phyloP scores from a whole-genome alignment of 2,329 filamentous ascomycete genomes.

The Alternaria consortialis region DNA sequence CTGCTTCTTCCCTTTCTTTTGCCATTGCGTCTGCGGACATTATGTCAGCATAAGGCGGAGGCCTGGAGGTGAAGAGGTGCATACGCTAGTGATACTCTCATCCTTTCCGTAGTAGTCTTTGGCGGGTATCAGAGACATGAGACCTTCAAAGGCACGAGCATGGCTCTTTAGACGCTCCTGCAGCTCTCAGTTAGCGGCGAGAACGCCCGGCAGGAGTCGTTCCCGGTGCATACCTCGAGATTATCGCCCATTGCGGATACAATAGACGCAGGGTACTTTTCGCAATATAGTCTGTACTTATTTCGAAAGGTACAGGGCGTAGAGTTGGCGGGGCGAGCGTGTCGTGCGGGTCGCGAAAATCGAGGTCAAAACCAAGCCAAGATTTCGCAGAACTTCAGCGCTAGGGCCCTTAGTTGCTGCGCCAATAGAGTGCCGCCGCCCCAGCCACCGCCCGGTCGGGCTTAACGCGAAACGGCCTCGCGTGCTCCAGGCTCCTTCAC shows the following conservation, averaged over 20 bases:
- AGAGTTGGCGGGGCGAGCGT: constrained; percentile 24
- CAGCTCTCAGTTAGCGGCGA: constrained; percentile 39
- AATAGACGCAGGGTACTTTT: not conserved
- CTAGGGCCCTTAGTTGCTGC: constrained; percentile 22
- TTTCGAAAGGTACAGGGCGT: constrained; percentile 9
- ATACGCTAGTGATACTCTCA: constrained; percentile 69
- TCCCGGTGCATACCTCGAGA: constrained; percentile 50
- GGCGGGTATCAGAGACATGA: constrained; percentile 87
- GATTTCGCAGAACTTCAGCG: constrained; percentile 34
- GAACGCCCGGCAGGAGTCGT: constrained; percentile 30
- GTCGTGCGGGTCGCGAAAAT: constrained; percentile 40
- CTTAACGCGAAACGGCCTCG: constrained; percentile 12
- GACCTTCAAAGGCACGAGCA: constrained; percentile 82
- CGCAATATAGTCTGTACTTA: not conserved
- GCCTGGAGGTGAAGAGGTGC: constrained; percentile 50
- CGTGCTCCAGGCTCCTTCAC: constrained; percentile 20
- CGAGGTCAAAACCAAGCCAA: constrained; percentile 32
- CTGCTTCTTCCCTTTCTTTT: constrained; percentile 87
- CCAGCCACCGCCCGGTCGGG: constrained; percentile 4
- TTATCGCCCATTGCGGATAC: constrained; percentile 50
- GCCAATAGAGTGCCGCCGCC: constrained; percentile 18
- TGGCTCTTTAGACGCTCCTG: constrained; percentile 65
- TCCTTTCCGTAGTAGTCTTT: constrained; percentile 92
- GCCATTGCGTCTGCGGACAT: constrained; percentile 82
- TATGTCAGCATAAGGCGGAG: constrained; percentile 20